Evolutionary conservation across 2,329 filamentous ascomycete genomes (phyloP), one percentile per base, ranked within the genome.

Genomic region (Zasmidium angulare): DNA sequence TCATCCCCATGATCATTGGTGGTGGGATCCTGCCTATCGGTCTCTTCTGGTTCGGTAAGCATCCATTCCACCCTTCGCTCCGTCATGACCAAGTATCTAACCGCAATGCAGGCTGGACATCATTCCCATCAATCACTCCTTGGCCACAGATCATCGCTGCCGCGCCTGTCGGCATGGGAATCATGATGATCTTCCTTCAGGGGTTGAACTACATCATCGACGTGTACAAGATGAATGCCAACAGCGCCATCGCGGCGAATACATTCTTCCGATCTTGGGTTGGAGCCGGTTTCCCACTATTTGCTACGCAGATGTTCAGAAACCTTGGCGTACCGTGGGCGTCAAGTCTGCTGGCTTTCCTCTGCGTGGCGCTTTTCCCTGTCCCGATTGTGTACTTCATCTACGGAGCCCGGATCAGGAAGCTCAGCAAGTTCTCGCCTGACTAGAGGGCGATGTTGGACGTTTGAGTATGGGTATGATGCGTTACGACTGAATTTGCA

Each of bases 61-160:
- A n/a, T 1, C 69, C 36, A 43, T n/a, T 43, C n/a, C n/a, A 43
- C 36, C 36, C n/a, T 43, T 72, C n/a, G 36, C 31, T 14, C 29
- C 4, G 6, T 36, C 12, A 48, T 56, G 17, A 56, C 40, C n/a
- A n/a, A 7, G 3, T 22, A 0, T 1, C 4, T 31, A 1, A 11
- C 23, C 52, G 58, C n/a, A n/a, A n/a, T n/a, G n/a, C n/a, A n/a
- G n/a, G 61, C 7, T 89, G 86, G 86, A 88, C 71, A 1, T 73
- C 71, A 1, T 66, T 66, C 22, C 72, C 73, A 1, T 46, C 58
- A 40, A 64, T 79, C 50, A 71, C 65, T 14, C 78, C 77, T 72
- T 72, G 77, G 43, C 71, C 76, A 2, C 73, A 78, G 62, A 69
- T 78, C n/a, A 66, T 79, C 10, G 69, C 76, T 1, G 74, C 72